Base-by-base conservation (phyloP, 257 asterid genomes). In the Solanum etuberosum region DNA sequence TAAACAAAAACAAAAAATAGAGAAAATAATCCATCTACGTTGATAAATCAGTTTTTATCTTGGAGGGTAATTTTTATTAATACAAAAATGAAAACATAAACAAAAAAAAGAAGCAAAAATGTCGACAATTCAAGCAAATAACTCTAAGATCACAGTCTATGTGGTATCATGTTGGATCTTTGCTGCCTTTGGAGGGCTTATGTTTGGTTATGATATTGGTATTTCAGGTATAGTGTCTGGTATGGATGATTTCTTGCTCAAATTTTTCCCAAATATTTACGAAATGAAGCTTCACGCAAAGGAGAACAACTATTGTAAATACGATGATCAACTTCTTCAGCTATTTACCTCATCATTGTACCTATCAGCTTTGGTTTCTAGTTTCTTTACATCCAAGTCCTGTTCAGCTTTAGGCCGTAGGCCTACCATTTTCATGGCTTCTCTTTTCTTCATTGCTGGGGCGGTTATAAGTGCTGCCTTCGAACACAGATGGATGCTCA, bases 321-420 rank as follows among this genome's bases (percentile, higher is more conserved):
- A 94, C 16, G 97, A 96, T 7, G 96, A 96, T 87, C 96, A 94
- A 68, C 2, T 91, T 83, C 94, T 96, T 40, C 99, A 96, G 84
- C 95, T 96, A 7, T 96, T 96, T 91, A 96, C 99, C 0, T 96
- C 99, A 1, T 96, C 99, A 0, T 29, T 96, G 86, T 96, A 94
- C 59, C 76, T 95, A 14, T 96, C 98, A 2, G 98, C 98, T 0
- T 93, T 96, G 2, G 88, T 93, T 0, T 88, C 98, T 6, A 96
- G 99, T 87, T 95, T 95, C 67, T 91, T 90, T n/a, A 98, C 99
- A 2, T 95, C 99, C 1, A 94, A 90, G 80, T 93, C 93, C 0
- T 96, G 99, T 83, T 87, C 85, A 11, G 0, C 59, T 29, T 7
- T 94, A 0, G 99, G 98, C 4, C 90, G 99, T 1, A 89, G 88